These are phyloP conservation scores for Lipomyces orientalis DNA, from an alignment of 805 yeast species.

Conservation along the genomic window DNA sequence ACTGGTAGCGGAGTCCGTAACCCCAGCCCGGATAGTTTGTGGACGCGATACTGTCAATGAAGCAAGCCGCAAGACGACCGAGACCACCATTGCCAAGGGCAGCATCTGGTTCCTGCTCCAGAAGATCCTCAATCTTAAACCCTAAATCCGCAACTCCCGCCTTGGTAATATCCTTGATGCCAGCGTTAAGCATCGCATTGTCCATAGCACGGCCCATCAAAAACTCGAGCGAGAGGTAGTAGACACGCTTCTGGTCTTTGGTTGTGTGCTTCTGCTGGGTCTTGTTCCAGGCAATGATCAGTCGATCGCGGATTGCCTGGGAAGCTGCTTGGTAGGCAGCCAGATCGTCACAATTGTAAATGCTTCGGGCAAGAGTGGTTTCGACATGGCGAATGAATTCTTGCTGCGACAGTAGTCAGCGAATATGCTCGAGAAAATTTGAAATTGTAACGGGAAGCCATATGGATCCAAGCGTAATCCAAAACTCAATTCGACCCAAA, in stretches of 20 bases:
- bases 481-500: neutral
- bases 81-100: slow-evolving; percentile 95
- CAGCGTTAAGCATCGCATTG: slow-evolving; percentile 85
- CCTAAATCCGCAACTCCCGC: slow-evolving; percentile 73
- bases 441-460: neutral
- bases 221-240: slow-evolving; percentile 85
- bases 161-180: slow-evolving; percentile 63
- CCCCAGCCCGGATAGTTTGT: slow-evolving; percentile 96
- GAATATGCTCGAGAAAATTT: neutral
- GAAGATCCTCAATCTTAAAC: slow-evolving; percentile 82
- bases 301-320: slow-evolving; percentile 73
- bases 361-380: slow-evolving; percentile 85
- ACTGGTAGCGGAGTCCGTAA: slow-evolving; percentile 89
- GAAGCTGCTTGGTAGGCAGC: slow-evolving; percentile 94
- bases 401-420: slow-evolving; percentile 48
- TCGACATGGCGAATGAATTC: slow-evolving; percentile 85
- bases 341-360: slow-evolving; percentile 88
- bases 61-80: slow-evolving; percentile 94
- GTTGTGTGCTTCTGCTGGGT: slow-evolving; percentile 89
- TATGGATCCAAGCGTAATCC: neutral
- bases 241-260: slow-evolving; percentile 82
- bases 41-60: slow-evolving; percentile 84
- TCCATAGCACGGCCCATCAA: slow-evolving; percentile 95
- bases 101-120: slow-evolving; percentile 90
- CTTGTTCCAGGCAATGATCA: slow-evolving; percentile 87